Base-by-base conservation (phyloP, 495 filamentous ascomycete genomes). In the Daldinia childiae region DNA sequence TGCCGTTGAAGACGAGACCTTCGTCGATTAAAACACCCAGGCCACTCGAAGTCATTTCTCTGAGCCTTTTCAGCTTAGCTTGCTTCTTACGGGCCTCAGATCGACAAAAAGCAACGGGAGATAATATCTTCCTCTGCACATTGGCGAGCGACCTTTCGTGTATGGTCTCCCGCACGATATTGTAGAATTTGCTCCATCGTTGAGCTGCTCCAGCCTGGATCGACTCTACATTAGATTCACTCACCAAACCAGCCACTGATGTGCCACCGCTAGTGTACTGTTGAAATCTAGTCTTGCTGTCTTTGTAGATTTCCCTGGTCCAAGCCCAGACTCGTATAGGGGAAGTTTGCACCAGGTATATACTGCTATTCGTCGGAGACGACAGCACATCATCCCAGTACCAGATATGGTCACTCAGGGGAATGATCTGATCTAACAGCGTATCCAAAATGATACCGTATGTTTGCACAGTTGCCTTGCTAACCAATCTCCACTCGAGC, bases 371-470 rank as follows among this genome's bases (percentile, higher is more conserved):
- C 61, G 87, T 83, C 39, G 90, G 87, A 12, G 92, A 94, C 1
- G 87, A 85, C 45, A 95, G 79, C 1, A 97, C 85, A 61, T 93
- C 89, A 66, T 97, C 91, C 95, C 95, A 99, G 75, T 98, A 98
- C 80, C 88, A 91, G 39, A 96, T 90, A 74, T 98, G 93, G 45
- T 95, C 89, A 60, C 87, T 89, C 8, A 99, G 73, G 0, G 88
- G 87, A n/a, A 95, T 87, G 15, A 92, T 93, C 68, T 93, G 90
- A 30, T 93, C 89, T 5, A 97, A 80, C 1, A 98, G 82, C 0
- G 85, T 86, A 68, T 88, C 86, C 67, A 98, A 79, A 15, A 94
- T 81, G 17, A 92, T 76, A 0, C 95, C 95, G 68, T 97, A 94
- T 0, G 89, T 89, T 74, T 97, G 94, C 26, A 91, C 85, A 0